Conservation (phyloP, 805 yeast species). For the Candida nitratophila region DNA sequence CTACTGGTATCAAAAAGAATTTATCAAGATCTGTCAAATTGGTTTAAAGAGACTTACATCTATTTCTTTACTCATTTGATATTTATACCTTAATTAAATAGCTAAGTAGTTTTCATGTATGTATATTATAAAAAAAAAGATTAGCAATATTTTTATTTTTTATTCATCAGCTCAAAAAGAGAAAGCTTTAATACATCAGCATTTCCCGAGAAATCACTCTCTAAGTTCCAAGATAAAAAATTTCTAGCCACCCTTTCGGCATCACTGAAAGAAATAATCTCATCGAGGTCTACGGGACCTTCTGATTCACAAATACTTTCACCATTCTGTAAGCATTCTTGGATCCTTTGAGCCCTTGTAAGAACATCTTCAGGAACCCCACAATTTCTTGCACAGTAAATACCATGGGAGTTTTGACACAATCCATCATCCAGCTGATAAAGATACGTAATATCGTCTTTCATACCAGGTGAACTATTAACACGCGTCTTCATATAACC, state of each 20-base stretch:
- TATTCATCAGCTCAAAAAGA: background rate
- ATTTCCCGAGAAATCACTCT: background rate
- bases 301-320: slow-evolving; percentile 7
- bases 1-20: slow-evolving; percentile 95
- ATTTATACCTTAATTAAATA: background rate
- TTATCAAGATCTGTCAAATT: slow-evolving; percentile 82
- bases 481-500: slow-evolving; percentile 16
- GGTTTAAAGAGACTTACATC: slow-evolving; percentile 18
- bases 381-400: slow-evolving; percentile 33
- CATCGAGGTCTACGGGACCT: background rate
- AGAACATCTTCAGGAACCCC: slow-evolving; percentile 27
- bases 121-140: background rate
- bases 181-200: background rate
- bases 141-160: too few species aligned
- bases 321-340: slow-evolving; percentile 10
- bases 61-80: background rate
- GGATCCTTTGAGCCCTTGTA: slow-evolving; percentile 24
- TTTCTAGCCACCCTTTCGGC: slow-evolving; percentile 12
- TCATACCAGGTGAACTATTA: background rate
- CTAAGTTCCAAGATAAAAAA: slow-evolving; percentile 24
- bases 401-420: slow-evolving; percentile 28
- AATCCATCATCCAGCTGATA: slow-evolving; percentile 27
- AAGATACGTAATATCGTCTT: slow-evolving; percentile 23
- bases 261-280: slow-evolving; percentile 1
- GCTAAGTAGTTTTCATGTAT: background rate